A percentile compares a stretch with the other conserved stretches of the same genome.
Conservation (phyloP, 148 eudicot genomes). For the Vaccinium macrocarpon region DNA sequence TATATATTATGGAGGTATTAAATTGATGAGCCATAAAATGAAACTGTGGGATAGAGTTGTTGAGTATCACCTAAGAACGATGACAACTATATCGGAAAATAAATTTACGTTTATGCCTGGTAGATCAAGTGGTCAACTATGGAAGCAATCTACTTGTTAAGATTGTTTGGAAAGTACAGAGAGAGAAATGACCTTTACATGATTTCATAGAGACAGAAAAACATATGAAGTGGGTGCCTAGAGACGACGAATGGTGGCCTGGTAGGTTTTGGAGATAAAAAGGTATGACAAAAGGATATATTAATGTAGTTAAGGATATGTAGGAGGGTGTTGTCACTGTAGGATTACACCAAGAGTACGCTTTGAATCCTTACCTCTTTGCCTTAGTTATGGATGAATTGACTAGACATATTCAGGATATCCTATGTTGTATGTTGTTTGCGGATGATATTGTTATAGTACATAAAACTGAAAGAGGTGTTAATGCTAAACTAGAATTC, state of each 20-base stretch:
- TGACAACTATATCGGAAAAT: too few species aligned
- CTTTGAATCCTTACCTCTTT: background rate
- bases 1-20: too few species aligned
- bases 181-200: too few species aligned
- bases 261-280: background rate
- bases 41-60: too few species aligned
- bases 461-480: background rate
- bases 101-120: too few species aligned
- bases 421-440: background rate
- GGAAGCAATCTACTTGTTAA: too few species aligned
- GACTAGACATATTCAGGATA: background rate
- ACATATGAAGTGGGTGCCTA: background rate
- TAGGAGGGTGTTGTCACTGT: background rate
- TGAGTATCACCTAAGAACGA: too few species aligned
- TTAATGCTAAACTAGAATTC: background rate
- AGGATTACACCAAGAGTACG: background rate
- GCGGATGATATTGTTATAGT: background rate
- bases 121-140: too few species aligned
- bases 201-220: background rate
- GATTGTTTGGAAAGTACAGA: too few species aligned
- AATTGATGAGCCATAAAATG: too few species aligned
- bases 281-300: background rate
- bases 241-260: background rate
- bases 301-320: background rate
- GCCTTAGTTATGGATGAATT: background rate